Base-by-base conservation (phyloP, 1,284 basidiomycete species). In the Ganoderma sp. region DNA sequence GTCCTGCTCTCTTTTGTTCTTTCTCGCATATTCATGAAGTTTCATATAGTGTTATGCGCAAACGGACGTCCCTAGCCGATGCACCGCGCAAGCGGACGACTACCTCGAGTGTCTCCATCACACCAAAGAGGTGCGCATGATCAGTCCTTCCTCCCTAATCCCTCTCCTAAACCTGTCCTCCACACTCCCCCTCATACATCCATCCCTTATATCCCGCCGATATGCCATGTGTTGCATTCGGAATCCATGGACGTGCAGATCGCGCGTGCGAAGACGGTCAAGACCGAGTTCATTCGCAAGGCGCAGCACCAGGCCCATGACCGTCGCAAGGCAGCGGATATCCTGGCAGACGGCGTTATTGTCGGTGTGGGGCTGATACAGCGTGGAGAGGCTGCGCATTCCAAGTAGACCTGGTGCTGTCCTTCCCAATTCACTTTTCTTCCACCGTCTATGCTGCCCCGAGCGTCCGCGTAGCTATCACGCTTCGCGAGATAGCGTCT, bases 81-180 rank as follows among this genome's bases (percentile, higher is more conserved):
- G 96, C 80, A 80, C 85, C 19, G 81, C 84, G 19, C 90, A 90
- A 73, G 90, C 89, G 70, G 94, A 94, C 72, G 96, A 98, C 80
- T 98, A 98, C 83, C 79, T 98, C 67, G 96, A 98, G 80, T 98
- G 97, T 81, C 82, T 98, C 69, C 96, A 98, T 79, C 90, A 93
- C 78, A 91, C 88, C 56, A 95, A 97, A 81, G 96, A 97, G 89
- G 96, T 96, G 71, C 73, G 82, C 77, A 19, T 22, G 43, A 50
- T 57, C 67, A 32, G 48, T 42, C 28, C 39, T 62, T 39, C 54
- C 45, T 58, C 50, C 61, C 58, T 65, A 43, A 48, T 63, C 43
- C 43, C 15, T n/a, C 22, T 48, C 34, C 69, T 32, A 67, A 64
- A 17, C 57, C 61, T 64, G 67, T 45, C 41, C n/a, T 61, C 10